These are phyloP conservation scores for Phlyctochytrium arcticum DNA, from an alignment of 192 early-diverging fungal species.

Conservation along the genomic window DNA sequence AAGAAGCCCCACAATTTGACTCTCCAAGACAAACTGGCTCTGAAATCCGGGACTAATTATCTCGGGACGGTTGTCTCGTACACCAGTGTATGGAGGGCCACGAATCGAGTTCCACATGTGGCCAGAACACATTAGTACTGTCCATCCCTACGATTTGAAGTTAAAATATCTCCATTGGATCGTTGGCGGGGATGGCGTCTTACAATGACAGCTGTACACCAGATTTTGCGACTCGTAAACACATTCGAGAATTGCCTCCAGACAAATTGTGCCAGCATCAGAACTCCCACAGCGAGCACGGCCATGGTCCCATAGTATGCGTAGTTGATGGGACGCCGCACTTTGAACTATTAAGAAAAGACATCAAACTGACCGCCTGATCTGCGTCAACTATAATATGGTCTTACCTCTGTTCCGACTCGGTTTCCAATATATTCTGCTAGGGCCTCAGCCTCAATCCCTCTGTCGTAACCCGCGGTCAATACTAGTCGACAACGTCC, in stretches of 20 bases:
- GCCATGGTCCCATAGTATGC: slow-evolving; percentile 35
- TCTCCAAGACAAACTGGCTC: slow-evolving; percentile 66
- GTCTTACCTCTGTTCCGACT: slow-evolving; percentile 33
- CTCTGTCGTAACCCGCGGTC: slow-evolving; percentile 33
- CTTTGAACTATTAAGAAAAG: slow-evolving; percentile 20
- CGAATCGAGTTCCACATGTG: slow-evolving; percentile 87
- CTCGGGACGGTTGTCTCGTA: slow-evolving; percentile 47
- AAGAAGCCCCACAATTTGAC: slow-evolving; percentile 64
- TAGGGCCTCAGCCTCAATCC: slow-evolving; percentile 61
- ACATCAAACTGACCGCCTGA: not conserved
- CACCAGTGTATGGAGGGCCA: slow-evolving; percentile 60
- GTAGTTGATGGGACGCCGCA: slow-evolving; percentile 59
- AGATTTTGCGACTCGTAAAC: slow-evolving; percentile 29
- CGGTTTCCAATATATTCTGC: slow-evolving; percentile 50
- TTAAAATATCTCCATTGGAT: not conserved
- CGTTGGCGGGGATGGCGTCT: not conserved
- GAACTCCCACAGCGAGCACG: slow-evolving; percentile 10
- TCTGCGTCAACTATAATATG: not conserved
- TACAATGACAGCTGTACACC: slow-evolving; percentile 16
- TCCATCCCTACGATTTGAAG: slow-evolving; percentile 39
- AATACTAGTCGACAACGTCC: not conserved
- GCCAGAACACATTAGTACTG: slow-evolving; percentile 71
- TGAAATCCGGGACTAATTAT: slow-evolving; percentile 66
- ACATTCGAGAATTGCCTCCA: slow-evolving; percentile 30
- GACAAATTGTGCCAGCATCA: slow-evolving; percentile 15